phyloP scores from a whole-genome alignment of 768 basidiomycete genomes.

The Daedaleopsis sinensis region DNA sequence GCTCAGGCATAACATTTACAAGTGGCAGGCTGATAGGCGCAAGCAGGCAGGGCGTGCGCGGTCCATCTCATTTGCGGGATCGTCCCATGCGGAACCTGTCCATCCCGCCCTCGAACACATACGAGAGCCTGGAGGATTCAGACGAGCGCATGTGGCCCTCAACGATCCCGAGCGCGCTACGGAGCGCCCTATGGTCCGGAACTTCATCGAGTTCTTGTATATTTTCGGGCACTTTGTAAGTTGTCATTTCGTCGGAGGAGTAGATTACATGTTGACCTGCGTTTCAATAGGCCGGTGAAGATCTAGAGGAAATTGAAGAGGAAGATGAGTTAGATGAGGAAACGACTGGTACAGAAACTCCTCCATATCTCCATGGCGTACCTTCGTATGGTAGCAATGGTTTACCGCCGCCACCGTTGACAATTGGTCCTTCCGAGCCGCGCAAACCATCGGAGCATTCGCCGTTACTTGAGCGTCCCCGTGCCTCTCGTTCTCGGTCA shows the following conservation, averaged over 20 bases:
- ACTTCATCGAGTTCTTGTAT: constrained; percentile 93
- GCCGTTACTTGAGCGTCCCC: constrained; percentile 51
- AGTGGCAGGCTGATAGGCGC: constrained; percentile 84
- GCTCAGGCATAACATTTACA: constrained; percentile 88
- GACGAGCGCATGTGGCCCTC: constrained; percentile 79
- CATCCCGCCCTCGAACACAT: constrained; percentile 91
- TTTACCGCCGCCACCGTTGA: constrained; percentile 4
- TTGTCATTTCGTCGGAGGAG: constrained; percentile 7
- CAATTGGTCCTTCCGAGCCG: constrained; percentile 3
- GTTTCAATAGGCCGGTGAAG: constrained; percentile 75
- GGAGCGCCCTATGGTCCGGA: constrained; percentile 63
- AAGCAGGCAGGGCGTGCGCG: constrained; percentile 64
- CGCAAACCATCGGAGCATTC: constrained; percentile 50
- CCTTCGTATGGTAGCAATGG: constrained; percentile 15
- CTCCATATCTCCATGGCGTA: constrained; percentile 9
- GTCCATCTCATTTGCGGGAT: constrained; percentile 69
- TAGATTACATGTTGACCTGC: neutral
- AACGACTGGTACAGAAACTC: constrained; percentile 17
- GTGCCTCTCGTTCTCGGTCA: constrained; percentile 52
- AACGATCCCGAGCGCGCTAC: constrained; percentile 46
- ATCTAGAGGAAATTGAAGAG: constrained; percentile 69
- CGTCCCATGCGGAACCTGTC: constrained; percentile 44
- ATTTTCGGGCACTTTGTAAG: constrained; percentile 96
- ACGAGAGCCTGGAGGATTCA: constrained; percentile 93
- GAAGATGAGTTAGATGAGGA: constrained; percentile 50